phyloP scores from a whole-genome alignment of 2,329 filamentous ascomycete species.

The Phialophora chinensis region DNA sequence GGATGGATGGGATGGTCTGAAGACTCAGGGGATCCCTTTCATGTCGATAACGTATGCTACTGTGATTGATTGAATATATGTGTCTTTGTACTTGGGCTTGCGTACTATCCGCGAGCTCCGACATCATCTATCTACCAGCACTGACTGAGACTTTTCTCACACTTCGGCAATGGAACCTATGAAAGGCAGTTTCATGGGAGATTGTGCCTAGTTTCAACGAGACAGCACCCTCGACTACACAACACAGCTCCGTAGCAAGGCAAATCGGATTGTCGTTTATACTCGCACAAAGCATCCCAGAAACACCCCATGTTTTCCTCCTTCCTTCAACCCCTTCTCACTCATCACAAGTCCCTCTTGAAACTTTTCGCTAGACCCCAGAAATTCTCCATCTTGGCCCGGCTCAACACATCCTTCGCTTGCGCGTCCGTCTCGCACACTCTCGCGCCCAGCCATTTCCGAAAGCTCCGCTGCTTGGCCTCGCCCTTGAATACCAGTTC shows the following conservation, averaged over 20 bases:
- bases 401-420: conserved; percentile 77
- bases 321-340: background rate
- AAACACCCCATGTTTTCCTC: background rate
- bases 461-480: conserved; percentile 77
- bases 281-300: background rate
- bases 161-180: too few relatives aligned
- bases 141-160: too few relatives aligned
- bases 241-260: too few relatives aligned
- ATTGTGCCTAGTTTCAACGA: too few relatives aligned
- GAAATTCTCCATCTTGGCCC: conserved; percentile 91
- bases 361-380: conserved; percentile 85
- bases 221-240: too few relatives aligned
- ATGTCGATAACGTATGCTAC: background rate
- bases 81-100: background rate
- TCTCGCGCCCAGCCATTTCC: conserved; percentile 80
- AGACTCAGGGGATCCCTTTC: background rate
- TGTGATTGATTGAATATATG: background rate
- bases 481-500: conserved; percentile 89
- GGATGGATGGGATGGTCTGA: background rate
- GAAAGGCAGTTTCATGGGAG: too few relatives aligned
- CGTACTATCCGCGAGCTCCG: too few relatives aligned
- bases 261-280: too few relatives aligned
- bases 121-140: too few relatives aligned
- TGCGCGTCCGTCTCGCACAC: conserved; percentile 93
- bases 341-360: conserved; percentile 42